Conservation (phyloP, 495 filamentous ascomycete species). For the Xanthoparmelia taractica region DNA sequence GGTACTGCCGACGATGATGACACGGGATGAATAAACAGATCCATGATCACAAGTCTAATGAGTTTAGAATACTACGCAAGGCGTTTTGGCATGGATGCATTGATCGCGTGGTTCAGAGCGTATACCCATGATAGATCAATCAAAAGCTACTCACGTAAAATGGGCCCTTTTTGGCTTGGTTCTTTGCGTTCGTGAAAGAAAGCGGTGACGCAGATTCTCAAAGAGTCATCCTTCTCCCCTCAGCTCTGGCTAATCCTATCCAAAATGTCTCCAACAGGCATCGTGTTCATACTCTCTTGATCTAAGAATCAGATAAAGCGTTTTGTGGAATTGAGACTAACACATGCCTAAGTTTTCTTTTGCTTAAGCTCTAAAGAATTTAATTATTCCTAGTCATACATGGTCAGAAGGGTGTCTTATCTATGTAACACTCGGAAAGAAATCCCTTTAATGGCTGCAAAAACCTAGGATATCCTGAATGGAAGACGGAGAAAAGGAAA, state of each 20-base stretch:
- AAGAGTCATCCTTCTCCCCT: not conserved
- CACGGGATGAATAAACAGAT: slow-evolving; percentile 7
- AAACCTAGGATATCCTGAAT: not conserved
- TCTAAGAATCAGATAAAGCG: not conserved
- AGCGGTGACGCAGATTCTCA: not conserved
- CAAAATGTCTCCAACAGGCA: too few species aligned
- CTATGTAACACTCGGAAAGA: slow-evolving; percentile 2
- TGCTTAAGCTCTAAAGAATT: too few species aligned
- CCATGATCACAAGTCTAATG: not conserved
- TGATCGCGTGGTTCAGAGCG: slow-evolving; percentile 1
- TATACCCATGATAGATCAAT: slow-evolving; percentile 7
- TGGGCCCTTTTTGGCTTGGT: not conserved
- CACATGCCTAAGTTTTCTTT: too few species aligned
- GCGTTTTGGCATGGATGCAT: slow-evolving; percentile 2
- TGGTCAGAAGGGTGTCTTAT: not conserved
- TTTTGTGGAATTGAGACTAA: not conserved
- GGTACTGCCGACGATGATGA: slow-evolving; percentile 47
- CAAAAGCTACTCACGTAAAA: not conserved
- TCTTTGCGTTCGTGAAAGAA: not conserved
- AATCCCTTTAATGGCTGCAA: not conserved
- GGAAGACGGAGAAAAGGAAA: not conserved
- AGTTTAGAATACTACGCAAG: slow-evolving; percentile 1
- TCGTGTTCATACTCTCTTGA: too few species aligned
- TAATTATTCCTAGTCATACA: not conserved
- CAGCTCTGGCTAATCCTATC: not conserved